phyloP scores from a whole-genome alignment of 108 stramenopile species.

The Nannochloropsis salina region DNA sequence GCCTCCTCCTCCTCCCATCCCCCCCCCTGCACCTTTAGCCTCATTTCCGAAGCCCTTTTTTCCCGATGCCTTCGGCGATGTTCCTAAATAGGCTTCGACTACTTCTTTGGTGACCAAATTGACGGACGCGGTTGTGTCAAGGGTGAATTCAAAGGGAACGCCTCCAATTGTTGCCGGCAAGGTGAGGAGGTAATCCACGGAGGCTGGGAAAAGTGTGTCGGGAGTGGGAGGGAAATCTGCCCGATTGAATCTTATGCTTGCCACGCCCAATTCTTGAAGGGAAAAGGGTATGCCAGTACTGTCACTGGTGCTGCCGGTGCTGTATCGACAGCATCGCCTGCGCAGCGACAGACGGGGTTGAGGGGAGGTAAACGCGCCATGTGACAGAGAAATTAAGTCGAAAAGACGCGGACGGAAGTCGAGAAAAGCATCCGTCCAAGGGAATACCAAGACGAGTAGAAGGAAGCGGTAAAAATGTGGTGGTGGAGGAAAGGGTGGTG shows the following conservation, averaged over 20 bases:
- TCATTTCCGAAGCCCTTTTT: background rate
- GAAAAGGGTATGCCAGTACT: background rate
- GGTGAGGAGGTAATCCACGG: background rate
- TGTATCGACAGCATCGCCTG: no score
- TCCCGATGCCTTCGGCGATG: background rate
- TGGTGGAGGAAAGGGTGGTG: no score
- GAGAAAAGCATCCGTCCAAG: no score
- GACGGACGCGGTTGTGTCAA: background rate
- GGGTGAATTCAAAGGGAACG: background rate
- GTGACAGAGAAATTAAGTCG: no score
- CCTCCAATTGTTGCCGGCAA: background rate
- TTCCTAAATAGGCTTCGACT: background rate
- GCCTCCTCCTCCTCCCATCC: background rate
- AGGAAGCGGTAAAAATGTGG: no score
- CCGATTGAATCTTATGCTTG: background rate
- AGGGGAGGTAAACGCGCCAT: no score
- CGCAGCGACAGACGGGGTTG: no score
- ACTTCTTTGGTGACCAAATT: background rate
- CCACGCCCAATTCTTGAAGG: background rate
- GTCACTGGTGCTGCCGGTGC: no score
- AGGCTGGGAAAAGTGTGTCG: slow-evolving; percentile 14
- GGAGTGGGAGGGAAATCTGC: background rate
- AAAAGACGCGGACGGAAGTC: no score
- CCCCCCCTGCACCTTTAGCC: background rate
- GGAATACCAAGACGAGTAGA: no score